Base-by-base conservation (phyloP, 164 flowering plant species). In the Magnolia officinalis region DNA sequence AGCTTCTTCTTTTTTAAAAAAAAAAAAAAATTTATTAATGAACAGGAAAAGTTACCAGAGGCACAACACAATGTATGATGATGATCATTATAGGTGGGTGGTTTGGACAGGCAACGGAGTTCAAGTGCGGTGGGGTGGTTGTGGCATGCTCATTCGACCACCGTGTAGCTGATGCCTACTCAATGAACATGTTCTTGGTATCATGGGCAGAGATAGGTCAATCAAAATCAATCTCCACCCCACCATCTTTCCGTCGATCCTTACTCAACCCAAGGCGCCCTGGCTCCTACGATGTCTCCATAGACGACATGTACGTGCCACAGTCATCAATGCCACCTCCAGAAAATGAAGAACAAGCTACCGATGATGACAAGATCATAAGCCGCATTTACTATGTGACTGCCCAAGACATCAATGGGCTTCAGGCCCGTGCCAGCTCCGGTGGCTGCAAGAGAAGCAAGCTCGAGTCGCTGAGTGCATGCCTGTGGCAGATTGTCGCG, bases 91-190 rank as follows among this genome's bases (percentile, higher is more conserved):
- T 24, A 37, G 45, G 6, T 37, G 45, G 45, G 45, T 37, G 45
- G 45, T 37, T 37, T 50, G 2, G 0, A 19, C 84, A 85, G 86
- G 86, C 69, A 1, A 85, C 85, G 1, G 80, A 78, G 77, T 81
- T 90, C 18, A 85, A 73, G 61, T 90, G 91, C 14, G 91, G 90
- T 1, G 88, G 89, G 0, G 1, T 87, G 2, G 86, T 89, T 21
- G 85, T 89, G 55, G 84, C 83, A 7, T 83, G 87, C 86, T 81
- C 83, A 1, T 84, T 87, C 58, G 89, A 89, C 74, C 92, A 89
- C 49, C 87, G 90, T 0, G 58, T 89, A 0, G 91, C 91, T 0
- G 93, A 90, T 49, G 91, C 89, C 37, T 82, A 87, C 83, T 87
- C 93, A 0, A 75, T 81, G 74, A 86, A 88, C 83, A 86, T 88